Evolutionary conservation across 2,329 filamentous ascomycete species (phyloP).

Genomic region (Paraconiothyrium brasiliense): DNA sequence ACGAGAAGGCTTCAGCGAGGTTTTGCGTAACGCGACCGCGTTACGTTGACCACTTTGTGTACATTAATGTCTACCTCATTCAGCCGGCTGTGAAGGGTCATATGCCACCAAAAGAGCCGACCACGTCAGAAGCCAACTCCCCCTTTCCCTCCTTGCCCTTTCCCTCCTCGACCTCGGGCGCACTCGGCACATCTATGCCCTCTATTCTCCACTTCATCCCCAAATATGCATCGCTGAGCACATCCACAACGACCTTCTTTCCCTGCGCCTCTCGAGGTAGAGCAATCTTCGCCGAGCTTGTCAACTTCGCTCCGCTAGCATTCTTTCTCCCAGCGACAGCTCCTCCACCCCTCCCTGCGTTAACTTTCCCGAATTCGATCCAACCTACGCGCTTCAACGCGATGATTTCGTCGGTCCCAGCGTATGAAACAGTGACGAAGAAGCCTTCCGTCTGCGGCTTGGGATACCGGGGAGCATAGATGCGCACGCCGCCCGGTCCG

Average conservation of each 20-base stretch:
- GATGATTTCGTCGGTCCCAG: slow-evolving; percentile 76
- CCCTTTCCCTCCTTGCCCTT: slow-evolving; percentile 33
- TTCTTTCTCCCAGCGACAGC: slow-evolving; percentile 26
- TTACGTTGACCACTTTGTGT: too few relatives aligned
- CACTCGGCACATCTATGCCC: slow-evolving; percentile 61
- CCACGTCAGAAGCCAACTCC: background rate
- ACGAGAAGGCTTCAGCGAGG: too few relatives aligned
- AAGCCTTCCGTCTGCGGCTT: slow-evolving; percentile 95
- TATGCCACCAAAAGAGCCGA: background rate
- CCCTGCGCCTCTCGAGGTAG: slow-evolving; percentile 64
- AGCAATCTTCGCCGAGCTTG: slow-evolving; percentile 67
- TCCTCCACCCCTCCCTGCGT: slow-evolving; percentile 26
- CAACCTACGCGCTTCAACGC: slow-evolving; percentile 89
- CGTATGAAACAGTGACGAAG: slow-evolving; percentile 81
- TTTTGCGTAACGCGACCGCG: too few relatives aligned
- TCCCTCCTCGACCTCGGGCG: slow-evolving; percentile 40
- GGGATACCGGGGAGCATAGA: slow-evolving; percentile 89
- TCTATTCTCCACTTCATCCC: slow-evolving; percentile 72
- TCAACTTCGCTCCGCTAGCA: slow-evolving; percentile 51
- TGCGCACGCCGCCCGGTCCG: slow-evolving; percentile 66
- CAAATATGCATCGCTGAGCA: slow-evolving; percentile 88
- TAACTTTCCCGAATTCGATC: slow-evolving; percentile 52
- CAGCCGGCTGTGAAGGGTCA: background rate
- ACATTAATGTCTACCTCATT: too few relatives aligned
- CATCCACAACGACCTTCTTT: slow-evolving; percentile 74